Evolutionary conservation across 805 yeast genomes (phyloP).

Genomic region (Metschnikowia baotianmanensis): DNA sequence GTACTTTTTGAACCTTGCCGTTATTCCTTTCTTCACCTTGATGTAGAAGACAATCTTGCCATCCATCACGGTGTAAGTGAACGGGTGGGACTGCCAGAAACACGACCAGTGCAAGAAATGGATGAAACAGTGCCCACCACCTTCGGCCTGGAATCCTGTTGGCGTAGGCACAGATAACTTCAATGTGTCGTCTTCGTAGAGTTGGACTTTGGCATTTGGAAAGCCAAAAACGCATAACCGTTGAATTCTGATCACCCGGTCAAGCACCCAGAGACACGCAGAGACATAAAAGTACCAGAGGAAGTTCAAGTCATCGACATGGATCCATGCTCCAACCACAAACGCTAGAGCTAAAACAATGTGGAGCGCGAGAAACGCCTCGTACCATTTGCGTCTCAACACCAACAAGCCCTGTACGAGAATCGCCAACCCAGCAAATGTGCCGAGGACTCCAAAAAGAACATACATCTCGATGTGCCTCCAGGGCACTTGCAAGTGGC

Average conservation of each 20-base stretch:
- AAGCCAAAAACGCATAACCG: constrained; percentile 62
- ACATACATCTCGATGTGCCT: constrained; percentile 18
- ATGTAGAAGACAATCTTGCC: constrained; percentile 23
- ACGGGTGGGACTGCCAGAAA: constrained; percentile 71
- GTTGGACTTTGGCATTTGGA: constrained; percentile 45
- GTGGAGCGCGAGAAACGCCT: constrained; percentile 35
- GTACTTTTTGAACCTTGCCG: constrained; percentile 21
- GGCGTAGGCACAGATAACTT: constrained; percentile 52
- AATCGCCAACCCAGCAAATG: constrained; percentile 45
- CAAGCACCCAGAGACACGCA: constrained; percentile 17
- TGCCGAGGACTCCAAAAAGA: constrained; percentile 37
- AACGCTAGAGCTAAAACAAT: constrained; percentile 36
- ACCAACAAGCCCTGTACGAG: constrained; percentile 45
- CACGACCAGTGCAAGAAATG: constrained; percentile 44
- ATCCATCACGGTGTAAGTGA: constrained; percentile 39
- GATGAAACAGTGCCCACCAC: constrained; percentile 64
- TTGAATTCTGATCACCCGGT: constrained; percentile 51
- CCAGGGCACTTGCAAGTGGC: constrained; percentile 2
- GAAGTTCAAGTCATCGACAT: constrained; percentile 39
- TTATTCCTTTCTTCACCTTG: constrained; percentile 37
- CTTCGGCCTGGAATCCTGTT: constrained; percentile 50
- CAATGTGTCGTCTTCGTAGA: constrained; percentile 46
- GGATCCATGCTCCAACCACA: constrained; percentile 47
- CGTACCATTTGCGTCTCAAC: constrained; percentile 48
- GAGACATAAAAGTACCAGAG: constrained; percentile 18